These are phyloP conservation scores for Thymus quinquecostatus DNA, from an alignment of 257 asterid species.

Conservation along the genomic window DNA sequence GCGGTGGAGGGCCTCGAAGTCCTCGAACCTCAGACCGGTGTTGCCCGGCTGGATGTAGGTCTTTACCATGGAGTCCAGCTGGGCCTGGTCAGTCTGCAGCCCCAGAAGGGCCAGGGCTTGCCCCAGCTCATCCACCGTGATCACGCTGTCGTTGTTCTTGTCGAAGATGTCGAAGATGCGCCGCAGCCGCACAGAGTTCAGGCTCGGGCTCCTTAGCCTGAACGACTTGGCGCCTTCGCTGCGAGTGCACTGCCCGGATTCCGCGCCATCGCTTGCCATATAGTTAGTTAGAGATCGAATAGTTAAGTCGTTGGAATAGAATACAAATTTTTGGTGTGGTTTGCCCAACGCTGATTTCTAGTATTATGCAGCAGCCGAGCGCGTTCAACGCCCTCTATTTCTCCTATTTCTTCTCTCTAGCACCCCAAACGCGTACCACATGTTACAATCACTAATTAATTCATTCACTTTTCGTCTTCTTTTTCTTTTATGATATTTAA, in stretches of 20 bases:
- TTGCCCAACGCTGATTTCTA: neutral
- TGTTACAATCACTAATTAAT: too few species aligned
- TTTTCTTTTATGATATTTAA: too few species aligned
- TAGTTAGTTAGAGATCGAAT: too few species aligned
- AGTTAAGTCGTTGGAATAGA: too few species aligned
- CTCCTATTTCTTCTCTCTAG: neutral
- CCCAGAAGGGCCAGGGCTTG: constrained; percentile 69
- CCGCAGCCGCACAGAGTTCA: constrained; percentile 73
- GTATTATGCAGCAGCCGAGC: neutral
- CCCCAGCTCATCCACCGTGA: constrained; percentile 64
- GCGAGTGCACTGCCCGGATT: neutral
- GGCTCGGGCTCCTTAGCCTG: constrained; percentile 71
- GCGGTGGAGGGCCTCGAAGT: constrained; percentile 61
- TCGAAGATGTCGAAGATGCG: constrained; percentile 78
- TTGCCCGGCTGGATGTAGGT: constrained; percentile 50
- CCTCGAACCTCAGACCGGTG: constrained; percentile 54
- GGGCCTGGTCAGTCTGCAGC: constrained; percentile 47
- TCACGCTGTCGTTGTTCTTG: constrained; percentile 60
- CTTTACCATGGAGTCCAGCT: constrained; percentile 46
- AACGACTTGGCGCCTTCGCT: constrained; percentile 43
- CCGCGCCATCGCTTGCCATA: constrained; percentile 27
- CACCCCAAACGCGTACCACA: too few species aligned
- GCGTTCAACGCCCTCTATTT: neutral
- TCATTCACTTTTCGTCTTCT: too few species aligned
- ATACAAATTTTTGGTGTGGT: too few species aligned